Evolutionary conservation across 192 early-diverging fungal species (phyloP), one percentile per base, ranked within the genome.

Genomic region (Gigaspora rosea): DNA sequence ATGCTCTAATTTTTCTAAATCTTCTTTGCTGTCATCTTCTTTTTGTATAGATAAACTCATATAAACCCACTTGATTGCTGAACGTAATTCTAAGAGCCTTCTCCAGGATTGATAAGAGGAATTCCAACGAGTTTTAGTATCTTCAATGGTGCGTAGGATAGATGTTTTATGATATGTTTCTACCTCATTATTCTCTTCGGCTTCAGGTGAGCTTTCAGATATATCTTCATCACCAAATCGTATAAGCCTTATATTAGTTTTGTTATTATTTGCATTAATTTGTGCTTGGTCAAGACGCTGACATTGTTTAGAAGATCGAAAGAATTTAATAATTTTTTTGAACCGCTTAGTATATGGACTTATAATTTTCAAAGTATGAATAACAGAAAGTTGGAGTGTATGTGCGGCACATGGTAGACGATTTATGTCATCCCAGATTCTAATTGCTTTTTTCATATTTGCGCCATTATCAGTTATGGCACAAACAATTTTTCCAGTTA

Each of bases 371-470:
- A 71, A 56, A 16, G 50, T 20, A 9, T 73, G 35, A 48, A 59
- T 59, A 10, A 73, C 47, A 57, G 54, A 41, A 46, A 73, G 56
- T 58, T 73, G 71, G 36, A 73, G 35, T 20, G 52, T 73, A 73
- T 58, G 54, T 73, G 54, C 4, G 57, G 22, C 27, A 35, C 27
- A 71, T 15, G 69, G 9, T 10, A 73, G 0, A 16, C 4, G 20
- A 47, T 73, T 8, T 48, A 73, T 20, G 50, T 1, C 36, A 49
- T 73, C 16, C 1, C 32, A 57, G 41, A 59, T 41, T 73, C 71
- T 47, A 22, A 73, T 47, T 33, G 56, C 56, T n/a, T 46, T 59
- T n/a, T 56, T 73, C 35, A 73, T 73, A n/a, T 73, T 73, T 56
- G 12, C 35, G 5, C 18, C 32, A 57, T 73, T 73, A 47, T 58